Conservation (phyloP, 2,329 filamentous ascomycete genomes). For the Pyrenophora teres region DNA sequence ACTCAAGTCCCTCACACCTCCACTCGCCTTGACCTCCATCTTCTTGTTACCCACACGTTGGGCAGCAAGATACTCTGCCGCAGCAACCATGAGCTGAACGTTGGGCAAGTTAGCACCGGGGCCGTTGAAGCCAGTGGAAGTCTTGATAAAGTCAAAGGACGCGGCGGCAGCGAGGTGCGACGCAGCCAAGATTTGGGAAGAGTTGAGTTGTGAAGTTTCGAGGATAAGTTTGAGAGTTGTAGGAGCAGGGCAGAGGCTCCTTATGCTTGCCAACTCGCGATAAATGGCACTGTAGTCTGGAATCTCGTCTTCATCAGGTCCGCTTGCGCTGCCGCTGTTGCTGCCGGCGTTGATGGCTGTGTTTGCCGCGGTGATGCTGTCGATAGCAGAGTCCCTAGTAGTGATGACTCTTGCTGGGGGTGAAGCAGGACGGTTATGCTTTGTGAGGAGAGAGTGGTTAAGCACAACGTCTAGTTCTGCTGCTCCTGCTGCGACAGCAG, state of each 20-base stretch:
- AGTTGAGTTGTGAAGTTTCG: slow-evolving; percentile 59
- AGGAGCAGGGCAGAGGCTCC: slow-evolving; percentile 52
- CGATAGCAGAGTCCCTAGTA: slow-evolving; percentile 36
- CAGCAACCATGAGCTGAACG: slow-evolving; percentile 60
- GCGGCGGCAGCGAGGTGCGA: slow-evolving; percentile 58
- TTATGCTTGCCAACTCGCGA: slow-evolving; percentile 58
- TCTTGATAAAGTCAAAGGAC: slow-evolving; percentile 64
- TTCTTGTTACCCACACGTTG: slow-evolving; percentile 32
- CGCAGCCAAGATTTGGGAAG: slow-evolving; percentile 58
- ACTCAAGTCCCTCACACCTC: slow-evolving; percentile 58
- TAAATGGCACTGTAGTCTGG: slow-evolving; percentile 57
- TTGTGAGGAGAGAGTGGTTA: slow-evolving; percentile 56
- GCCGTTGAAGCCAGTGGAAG: slow-evolving; percentile 63
- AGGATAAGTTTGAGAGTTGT: slow-evolving; percentile 61
- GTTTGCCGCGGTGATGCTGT: slow-evolving; percentile 43
- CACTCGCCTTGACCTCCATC: slow-evolving; percentile 64
- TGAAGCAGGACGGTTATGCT: slow-evolving; percentile 25
- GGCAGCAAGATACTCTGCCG: slow-evolving; percentile 51
- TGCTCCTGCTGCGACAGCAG: slow-evolving; percentile 57
- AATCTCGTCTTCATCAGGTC: slow-evolving; percentile 27
- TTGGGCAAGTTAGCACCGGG: slow-evolving; percentile 58
- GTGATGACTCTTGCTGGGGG: slow-evolving; percentile 8
- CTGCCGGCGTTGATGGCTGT: slow-evolving; percentile 31
- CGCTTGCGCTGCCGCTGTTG: slow-evolving; percentile 8
- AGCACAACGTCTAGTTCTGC: slow-evolving; percentile 64